Evolutionary conservation across 2,329 filamentous ascomycete genomes (phyloP), one percentile per base, ranked within the genome.

Genomic region (Colletotrichum coccodes): DNA sequence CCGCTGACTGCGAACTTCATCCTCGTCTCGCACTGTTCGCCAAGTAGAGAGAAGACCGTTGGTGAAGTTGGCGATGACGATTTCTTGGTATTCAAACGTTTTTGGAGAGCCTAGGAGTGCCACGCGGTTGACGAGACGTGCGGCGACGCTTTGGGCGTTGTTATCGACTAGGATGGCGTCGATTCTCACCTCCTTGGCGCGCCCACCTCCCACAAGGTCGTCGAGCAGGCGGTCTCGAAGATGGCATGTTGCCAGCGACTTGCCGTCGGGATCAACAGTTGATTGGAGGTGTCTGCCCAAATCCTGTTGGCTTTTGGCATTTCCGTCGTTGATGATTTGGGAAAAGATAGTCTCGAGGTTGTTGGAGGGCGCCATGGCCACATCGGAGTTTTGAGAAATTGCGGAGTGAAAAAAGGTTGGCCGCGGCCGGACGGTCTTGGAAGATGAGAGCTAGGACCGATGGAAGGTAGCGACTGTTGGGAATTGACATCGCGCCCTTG

Each of bases 11-110:
- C 26, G 36, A 28, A 21, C 6, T 3, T 30, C 40, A n/a, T 42
- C 65, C 23, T 64, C 65, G n/a, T 63, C 59, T 28, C 52, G 52
- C 4, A 67, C 14, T 16, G 64, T 44, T 23, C 46, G 34, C 64
- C 64, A 67, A 6, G 26, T 18, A 2, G 60, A 18, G 9, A 68
- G 12, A 0, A 53, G 53, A 12, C 6, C 26, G 18, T 63, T 16
- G 14, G 23, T 18, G 26, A 64, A 68, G 28, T 36, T 34, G 16
- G 60, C 40, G 14, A 64, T 47, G 6, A 65, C 32, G 32, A 68
- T 60, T 21, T 68, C 65, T 18, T 28, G 46, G 5, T 38, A 54
- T 26, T 60, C 47, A 12, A 40, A 54, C 7, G 46, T 23, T 7
- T 38, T 18, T 1, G 44, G 1, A 1, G n/a, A 34, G 6, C 47